Evolutionary conservation across 768 basidiomycete genomes (phyloP).

Genomic region (Lyophyllum semitale): DNA sequence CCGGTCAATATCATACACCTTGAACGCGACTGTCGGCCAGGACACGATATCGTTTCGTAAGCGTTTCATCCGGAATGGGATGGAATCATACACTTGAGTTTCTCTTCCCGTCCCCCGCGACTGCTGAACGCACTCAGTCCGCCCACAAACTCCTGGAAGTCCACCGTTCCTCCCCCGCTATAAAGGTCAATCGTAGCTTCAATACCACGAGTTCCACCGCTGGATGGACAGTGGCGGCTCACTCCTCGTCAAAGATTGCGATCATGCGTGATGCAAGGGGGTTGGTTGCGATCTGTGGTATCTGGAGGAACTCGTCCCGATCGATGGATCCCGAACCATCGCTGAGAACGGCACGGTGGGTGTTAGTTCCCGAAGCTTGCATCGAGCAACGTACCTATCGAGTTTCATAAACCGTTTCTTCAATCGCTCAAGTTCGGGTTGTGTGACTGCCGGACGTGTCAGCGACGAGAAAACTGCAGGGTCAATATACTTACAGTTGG

Average conservation of each 20-base stretch:
- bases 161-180: constrained; percentile 97
- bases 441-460: constrained; percentile 69
- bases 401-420: constrained; percentile 99
- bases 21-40: constrained; percentile 86
- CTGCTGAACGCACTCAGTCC: constrained; percentile 97
- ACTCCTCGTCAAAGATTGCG: constrained; percentile 99
- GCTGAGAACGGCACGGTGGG: constrained; percentile 37
- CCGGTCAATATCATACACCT: constrained; percentile 98
- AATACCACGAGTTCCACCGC: constrained; percentile 2
- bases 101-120: constrained; percentile 95
- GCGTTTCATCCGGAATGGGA: neutral
- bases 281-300: constrained; percentile 98
- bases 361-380: neutral
- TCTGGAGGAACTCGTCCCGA: constrained; percentile 97
- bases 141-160: constrained; percentile 99
- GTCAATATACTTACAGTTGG: constrained; percentile 79
- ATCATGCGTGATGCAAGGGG: constrained; percentile 97
- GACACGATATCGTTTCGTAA: neutral
- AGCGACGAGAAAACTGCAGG: neutral
- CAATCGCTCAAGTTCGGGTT: constrained; percentile 88
- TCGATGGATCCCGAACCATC: constrained; percentile 98
- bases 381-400: constrained; percentile 63
- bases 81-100: constrained; percentile 78
- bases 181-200: constrained; percentile 1
- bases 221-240: constrained; percentile 34